These are phyloP conservation scores for Fusarium compactum DNA, from an alignment of 2,329 filamentous ascomycete genomes.

Conservation along the genomic window DNA sequence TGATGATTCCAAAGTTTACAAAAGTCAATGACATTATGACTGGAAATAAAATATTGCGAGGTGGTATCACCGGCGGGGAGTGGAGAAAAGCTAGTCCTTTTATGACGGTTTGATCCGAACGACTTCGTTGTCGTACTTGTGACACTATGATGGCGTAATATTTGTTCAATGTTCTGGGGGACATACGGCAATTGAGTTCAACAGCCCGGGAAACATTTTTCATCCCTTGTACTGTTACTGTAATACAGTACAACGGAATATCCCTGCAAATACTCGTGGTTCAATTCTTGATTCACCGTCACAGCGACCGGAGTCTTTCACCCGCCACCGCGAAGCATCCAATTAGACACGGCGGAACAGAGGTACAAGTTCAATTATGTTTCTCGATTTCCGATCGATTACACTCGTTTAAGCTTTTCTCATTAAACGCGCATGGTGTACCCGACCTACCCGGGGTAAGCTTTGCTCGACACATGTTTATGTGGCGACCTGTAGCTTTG, in stretches of 20 bases:
- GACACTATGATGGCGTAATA: conserved; percentile 35
- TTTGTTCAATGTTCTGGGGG: background rate
- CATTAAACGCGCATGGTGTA: background rate
- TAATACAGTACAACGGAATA: no score
- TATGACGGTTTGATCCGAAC: conserved; percentile 3
- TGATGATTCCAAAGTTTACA: background rate
- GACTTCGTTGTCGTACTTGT: conserved; percentile 12
- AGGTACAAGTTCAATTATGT: background rate
- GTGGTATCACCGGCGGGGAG: conserved; percentile 21
- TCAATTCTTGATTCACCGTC: no score
- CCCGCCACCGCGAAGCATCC: background rate
- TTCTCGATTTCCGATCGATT: background rate
- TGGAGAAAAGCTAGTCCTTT: background rate
- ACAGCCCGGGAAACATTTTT: background rate
- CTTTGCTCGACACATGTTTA: background rate
- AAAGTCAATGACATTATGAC: conserved; percentile 33
- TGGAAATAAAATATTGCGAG: background rate
- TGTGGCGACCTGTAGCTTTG: background rate
- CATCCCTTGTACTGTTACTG: no score
- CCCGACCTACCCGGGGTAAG: background rate
- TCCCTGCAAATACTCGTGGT: no score
- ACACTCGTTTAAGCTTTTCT: background rate
- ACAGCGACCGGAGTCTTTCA: background rate
- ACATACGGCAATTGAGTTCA: background rate
- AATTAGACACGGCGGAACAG: background rate